Evolutionary conservation across 495 filamentous ascomycete genomes (phyloP), one percentile per base, ranked within the genome.

Genomic region (Neurospora sp.): DNA sequence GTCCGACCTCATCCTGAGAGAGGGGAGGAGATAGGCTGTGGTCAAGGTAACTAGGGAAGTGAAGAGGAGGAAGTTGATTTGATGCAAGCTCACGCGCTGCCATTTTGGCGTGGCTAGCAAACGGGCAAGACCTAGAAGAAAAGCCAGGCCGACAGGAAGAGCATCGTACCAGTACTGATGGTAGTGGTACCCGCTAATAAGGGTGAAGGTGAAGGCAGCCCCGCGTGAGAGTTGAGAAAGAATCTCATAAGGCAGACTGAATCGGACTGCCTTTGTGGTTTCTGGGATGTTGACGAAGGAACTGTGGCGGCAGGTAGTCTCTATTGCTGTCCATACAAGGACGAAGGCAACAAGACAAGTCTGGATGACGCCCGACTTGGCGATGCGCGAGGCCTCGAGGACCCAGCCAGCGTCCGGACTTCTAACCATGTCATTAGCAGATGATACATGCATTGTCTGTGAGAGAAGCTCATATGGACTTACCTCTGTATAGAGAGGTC

Each of bases 51-150:
- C 42, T n/a, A 84, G 72, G 66, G 76, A 72, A 38, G 75, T 71
- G 39, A 72, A 41, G 40, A 81, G 74, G 62, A 81, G 72, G 39
- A 80, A 75, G 70, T 84, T 84, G 74, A 81, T 75, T 71, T 84
- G 81, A 71, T 84, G 82, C 10, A 84, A 74, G 70, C 75, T 74
- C 42, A 80, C 70, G 72, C 81, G 82, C 39, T 81, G 79, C 83
- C 83, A 84, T 73, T 78, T 77, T 16, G 78, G 59, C 69, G 81
- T 76, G 69, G 72, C 77, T 54, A 75, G 62, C 20, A 83, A 77
- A 9, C 83, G 82, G 39, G 77, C 69, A 48, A 84, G 74, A 41
- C 83, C 82, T 10, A 84, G 75, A 59, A 80, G 23, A 48, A 83
- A 81, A 11, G 78, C 81, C 59, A 81, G 81, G 69, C 74, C 75